Conservation (phyloP, 257 asterid genomes). For the Craterostigma plantagineum region DNA sequence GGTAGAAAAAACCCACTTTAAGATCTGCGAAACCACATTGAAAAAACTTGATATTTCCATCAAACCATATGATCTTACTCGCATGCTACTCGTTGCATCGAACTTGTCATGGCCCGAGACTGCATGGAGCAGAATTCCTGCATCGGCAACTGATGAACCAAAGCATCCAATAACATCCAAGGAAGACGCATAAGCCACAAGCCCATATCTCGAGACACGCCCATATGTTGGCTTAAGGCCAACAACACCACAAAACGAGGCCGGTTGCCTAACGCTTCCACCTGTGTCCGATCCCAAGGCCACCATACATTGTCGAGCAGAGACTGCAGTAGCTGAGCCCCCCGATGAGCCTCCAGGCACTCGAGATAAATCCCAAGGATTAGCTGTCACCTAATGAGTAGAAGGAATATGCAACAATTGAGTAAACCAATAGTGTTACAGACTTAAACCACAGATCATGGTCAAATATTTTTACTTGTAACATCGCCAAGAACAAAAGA, state of each 20-base stretch:
- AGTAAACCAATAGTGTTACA: constrained; percentile 42
- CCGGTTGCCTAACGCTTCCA: constrained; percentile 98
- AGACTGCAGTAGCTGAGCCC: constrained; percentile 95
- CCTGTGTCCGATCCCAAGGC: constrained; percentile 97
- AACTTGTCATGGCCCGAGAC: constrained; percentile 78
- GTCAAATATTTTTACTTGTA: background rate
- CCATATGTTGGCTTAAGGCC: constrained; percentile 97
- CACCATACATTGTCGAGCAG: constrained; percentile 91
- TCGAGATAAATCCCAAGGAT: constrained; percentile 95
- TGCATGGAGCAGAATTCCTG: constrained; percentile 63
- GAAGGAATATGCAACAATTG: constrained; percentile 53
- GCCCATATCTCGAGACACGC: constrained; percentile 96
- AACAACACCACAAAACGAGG: constrained; percentile 92
- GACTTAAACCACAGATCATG: background rate
- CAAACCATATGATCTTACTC: constrained; percentile 19
- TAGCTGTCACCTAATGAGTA: constrained; percentile 86
- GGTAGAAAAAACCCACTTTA: background rate
- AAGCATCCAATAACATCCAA: constrained; percentile 95
- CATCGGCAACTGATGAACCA: constrained; percentile 95
- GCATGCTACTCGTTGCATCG: constrained; percentile 82
- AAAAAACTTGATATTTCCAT: constrained; percentile 3
- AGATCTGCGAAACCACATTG: background rate
- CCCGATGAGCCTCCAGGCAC: constrained; percentile 99
- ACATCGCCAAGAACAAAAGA: constrained; percentile 5
- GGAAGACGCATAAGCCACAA: constrained; percentile 93